phyloP scores from a whole-genome alignment of 2,329 filamentous ascomycete species.

The Xylaria sp. region DNA sequence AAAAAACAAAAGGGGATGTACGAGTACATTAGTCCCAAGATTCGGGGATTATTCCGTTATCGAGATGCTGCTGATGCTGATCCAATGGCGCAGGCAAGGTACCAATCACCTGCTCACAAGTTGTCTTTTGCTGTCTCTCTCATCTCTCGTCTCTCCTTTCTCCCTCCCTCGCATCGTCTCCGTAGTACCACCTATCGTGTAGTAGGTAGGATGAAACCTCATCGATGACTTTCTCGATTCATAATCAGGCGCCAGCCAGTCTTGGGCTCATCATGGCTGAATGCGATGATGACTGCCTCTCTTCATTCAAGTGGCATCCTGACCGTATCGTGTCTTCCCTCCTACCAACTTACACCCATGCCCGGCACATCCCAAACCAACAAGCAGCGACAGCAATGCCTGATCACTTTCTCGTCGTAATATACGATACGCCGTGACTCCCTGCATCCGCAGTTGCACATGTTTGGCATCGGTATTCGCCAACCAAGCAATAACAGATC shows the following conservation, averaged over 20 bases:
- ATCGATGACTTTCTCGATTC: background rate
- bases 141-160: no score
- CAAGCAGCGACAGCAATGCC: background rate
- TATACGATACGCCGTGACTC: slow-evolving; percentile 5
- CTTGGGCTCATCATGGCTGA: background rate
- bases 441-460: slow-evolving; percentile 8
- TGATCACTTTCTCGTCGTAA: background rate
- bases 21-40: background rate
- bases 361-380: no score
- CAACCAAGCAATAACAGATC: background rate
- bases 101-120: background rate
- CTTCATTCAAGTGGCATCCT: background rate
- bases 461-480: slow-evolving; percentile 6
- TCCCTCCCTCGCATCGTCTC: background rate
- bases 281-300: background rate
- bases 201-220: background rate
- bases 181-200: background rate
- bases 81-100: background rate
- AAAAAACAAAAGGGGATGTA: no score
- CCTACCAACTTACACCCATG: no score
- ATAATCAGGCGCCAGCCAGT: background rate
- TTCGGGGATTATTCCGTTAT: slow-evolving; percentile 10
- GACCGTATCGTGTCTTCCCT: background rate
- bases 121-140: background rate
- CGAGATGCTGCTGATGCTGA: background rate